Evolutionary conservation across 768 basidiomycete species (phyloP), one percentile per base, ranked within the genome.

Genomic region (Mycena capillaripes): DNA sequence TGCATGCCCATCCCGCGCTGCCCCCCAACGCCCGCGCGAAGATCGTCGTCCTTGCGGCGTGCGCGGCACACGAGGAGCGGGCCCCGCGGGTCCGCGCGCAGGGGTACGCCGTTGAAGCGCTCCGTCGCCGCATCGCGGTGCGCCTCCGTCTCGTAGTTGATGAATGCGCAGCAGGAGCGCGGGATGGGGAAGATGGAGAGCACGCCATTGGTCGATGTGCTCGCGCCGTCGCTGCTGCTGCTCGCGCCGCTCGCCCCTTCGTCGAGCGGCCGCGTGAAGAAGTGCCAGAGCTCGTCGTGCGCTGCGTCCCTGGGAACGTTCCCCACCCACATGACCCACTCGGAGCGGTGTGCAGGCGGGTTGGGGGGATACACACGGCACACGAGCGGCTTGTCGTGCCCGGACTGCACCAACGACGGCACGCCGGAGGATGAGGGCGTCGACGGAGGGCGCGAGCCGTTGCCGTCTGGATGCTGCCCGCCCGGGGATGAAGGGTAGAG

Each of bases 311-410:
- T 87, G 3, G 95, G 95, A 3, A 98, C 93, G 78, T 98, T 98
- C 12, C 97, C 97, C 14, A 91, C 92, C 97, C 97, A 98, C 95
- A 97, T 95, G 2, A 96, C 96, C 95, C 94, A 97, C 70, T n/a
- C n/a, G n/a, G n/a, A n/a, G n/a, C n/a, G n/a, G n/a, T n/a, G n/a
- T n/a, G n/a, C n/a, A n/a, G n/a, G n/a, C n/a, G n/a, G n/a, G n/a
- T n/a, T n/a, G n/a, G n/a, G n/a, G n/a, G n/a, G n/a, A n/a, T n/a
- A n/a, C n/a, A n/a, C n/a, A n/a, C n/a, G n/a, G n/a, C n/a, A n/a
- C n/a, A n/a, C n/a, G n/a, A n/a, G n/a, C n/a, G n/a, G n/a, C n/a
- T n/a, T n/a, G n/a, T n/a, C n/a, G n/a, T n/a, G n/a, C n/a, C n/a
- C n/a, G n/a, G n/a, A n/a, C n/a, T n/a, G n/a, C n/a, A n/a, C n/a